Evolutionary conservation across 768 basidiomycete genomes (phyloP).

Genomic region (Podaxis pistillaris): DNA sequence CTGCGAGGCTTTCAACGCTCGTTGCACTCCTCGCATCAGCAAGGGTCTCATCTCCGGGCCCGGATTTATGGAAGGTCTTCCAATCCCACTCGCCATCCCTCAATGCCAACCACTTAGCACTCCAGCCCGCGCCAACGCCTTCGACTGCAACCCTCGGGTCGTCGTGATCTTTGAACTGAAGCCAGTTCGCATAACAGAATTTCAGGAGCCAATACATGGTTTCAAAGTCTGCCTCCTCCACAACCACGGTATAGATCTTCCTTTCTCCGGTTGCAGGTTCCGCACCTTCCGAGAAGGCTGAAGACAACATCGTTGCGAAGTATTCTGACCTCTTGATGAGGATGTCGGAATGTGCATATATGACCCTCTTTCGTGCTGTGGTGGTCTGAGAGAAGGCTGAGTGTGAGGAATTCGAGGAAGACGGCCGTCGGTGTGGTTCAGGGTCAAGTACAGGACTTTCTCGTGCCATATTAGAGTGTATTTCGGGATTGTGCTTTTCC

Average conservation of each 20-base stretch:
- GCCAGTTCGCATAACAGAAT: conserved; percentile 75
- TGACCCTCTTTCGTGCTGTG: conserved; percentile 65
- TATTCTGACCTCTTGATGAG: conserved; percentile 74
- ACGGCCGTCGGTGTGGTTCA: conserved; percentile 27
- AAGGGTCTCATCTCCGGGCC: conserved; percentile 27
- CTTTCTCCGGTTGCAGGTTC: conserved; percentile 42
- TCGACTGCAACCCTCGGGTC: conserved; percentile 68
- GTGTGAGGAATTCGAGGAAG: conserved; percentile 41
- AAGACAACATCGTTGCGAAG: conserved; percentile 71
- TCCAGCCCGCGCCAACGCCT: conserved; percentile 67
- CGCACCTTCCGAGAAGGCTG: conserved; percentile 63
- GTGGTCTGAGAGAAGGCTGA: conserved; percentile 41
- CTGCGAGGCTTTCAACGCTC: conserved; percentile 47
- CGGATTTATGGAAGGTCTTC: conserved; percentile 53
- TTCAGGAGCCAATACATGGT: conserved; percentile 80
- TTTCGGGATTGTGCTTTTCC: conserved; percentile 41
- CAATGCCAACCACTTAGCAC: conserved; percentile 51
- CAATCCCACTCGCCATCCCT: conserved; percentile 66
- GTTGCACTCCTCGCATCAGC: conserved; percentile 48
- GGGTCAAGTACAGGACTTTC: conserved; percentile 7
- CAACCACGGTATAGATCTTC: conserved; percentile 62
- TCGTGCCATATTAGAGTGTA: conserved; percentile 17
- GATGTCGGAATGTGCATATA: conserved; percentile 81
- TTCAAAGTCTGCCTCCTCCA: conserved; percentile 76
- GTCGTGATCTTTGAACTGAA: conserved; percentile 66